Evolutionary conservation across 345 rosid species (phyloP), one percentile per base, ranked within the genome.

Genomic region (Geranium rotundifolium): DNA sequence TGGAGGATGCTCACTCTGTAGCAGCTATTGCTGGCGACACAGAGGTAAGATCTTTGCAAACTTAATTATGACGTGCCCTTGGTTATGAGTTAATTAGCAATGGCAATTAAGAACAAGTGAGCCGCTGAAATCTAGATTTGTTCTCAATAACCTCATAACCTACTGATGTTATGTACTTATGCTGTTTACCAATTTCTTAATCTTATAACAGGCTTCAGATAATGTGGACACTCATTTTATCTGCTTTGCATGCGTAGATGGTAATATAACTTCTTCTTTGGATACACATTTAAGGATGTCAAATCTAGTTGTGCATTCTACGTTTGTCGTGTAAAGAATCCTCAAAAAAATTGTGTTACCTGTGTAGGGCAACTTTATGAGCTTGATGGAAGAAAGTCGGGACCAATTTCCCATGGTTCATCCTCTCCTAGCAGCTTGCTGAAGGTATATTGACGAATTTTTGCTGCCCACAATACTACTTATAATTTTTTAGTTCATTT

Each of bases 21-120:
- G 98, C 97, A 56, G 98, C 89, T 58, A 65, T 80, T 39, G 91
- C 84, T 27, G 98, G 98, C 59, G 95, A 92, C 13, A 92, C 98
- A 61, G 80, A 70, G 72, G 98, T 82, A 73, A 64, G 6, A 19
- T 23, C 27, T n/a, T 17, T 19, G n/a, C 41, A 18, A 31, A 29
- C 19, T 34, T 34, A 4, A 34, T 8, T 34, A 34, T 34, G 41
- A 34, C 10, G 41, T 34, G 6, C 41, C 10, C 10, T 13, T 1
- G 15, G 1, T 58, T 10, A 29, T 20, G 27, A 2, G 27, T 23
- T 23, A 23, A 23, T 23, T 23, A 23, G 27, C 1, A 23, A 23
- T 2, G 27, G 27, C 27, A 23, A 23, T 23, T 23, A 23, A 23
- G 27, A 23, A 23, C 27, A 23, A 23, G 27, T 23, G 27, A 23